Evolutionary conservation across 495 filamentous ascomycete genomes (phyloP).

Genomic region (Talaromyces trachyspermus): DNA sequence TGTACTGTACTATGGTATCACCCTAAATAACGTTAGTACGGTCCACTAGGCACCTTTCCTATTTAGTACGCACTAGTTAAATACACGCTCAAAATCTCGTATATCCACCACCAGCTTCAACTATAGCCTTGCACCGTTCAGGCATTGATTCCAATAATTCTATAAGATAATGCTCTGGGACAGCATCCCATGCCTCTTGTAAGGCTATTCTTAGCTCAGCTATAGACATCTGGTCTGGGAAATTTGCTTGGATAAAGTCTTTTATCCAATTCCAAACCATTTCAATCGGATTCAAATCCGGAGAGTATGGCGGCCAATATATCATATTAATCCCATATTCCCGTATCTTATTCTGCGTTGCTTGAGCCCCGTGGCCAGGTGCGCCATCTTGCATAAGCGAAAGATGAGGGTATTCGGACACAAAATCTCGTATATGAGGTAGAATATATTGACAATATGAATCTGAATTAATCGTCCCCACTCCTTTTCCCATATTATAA

Average conservation of each 20-base stretch:
- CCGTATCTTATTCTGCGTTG: not conserved
- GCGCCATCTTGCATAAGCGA: not conserved
- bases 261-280: not conserved
- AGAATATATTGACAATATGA: not conserved
- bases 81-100: not conserved
- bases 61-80: not conserved
- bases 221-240: not conserved
- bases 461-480: not conserved
- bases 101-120: not conserved
- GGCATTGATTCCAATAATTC: not conserved
- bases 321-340: not conserved
- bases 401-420: not conserved
- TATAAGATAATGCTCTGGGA: not conserved
- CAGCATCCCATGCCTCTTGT: not conserved
- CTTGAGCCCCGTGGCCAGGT: not conserved
- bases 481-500: not conserved
- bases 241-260: not conserved
- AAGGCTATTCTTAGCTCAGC: not conserved
- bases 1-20: no score
- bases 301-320: not conserved
- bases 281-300: constrained; percentile 3
- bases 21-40: not conserved
- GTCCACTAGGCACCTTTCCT: not conserved
- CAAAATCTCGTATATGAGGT: not conserved
- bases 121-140: not conserved